Evolutionary conservation across 2,329 filamentous ascomycete species (phyloP).

Genomic region (Clarireedia homoeocarpa): DNA sequence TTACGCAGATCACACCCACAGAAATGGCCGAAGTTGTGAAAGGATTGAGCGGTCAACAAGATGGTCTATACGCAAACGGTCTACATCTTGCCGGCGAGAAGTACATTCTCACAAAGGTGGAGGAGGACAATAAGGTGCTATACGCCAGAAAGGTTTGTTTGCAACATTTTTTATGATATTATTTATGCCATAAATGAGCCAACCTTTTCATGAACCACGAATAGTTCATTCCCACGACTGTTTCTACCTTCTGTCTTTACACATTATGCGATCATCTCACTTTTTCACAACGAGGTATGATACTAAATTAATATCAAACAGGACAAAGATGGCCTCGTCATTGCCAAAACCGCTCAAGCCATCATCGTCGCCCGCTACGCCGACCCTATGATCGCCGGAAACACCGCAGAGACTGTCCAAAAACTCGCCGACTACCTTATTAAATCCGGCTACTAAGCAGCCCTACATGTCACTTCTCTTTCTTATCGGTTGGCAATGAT

Average conservation of each 20-base stretch:
- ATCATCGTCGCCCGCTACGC: slow-evolving; percentile 84
- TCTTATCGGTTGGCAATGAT: not conserved
- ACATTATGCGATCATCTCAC: too few relatives aligned
- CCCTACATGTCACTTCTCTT: not conserved
- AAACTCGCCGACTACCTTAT: slow-evolving; percentile 82
- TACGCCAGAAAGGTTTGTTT: slow-evolving; percentile 75
- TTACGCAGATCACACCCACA: slow-evolving; percentile 42
- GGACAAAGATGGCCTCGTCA: slow-evolving; percentile 73
- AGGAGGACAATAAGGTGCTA: slow-evolving; percentile 59
- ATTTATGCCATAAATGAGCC: too few relatives aligned
- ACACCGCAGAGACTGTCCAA: slow-evolving; percentile 72
- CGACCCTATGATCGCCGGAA: slow-evolving; percentile 64
- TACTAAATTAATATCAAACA: slow-evolving; percentile 27
- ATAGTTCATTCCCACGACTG: too few relatives aligned
- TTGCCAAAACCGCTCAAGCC: slow-evolving; percentile 82
- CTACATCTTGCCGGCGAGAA: slow-evolving; percentile 69
- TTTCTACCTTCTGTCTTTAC: not conserved
- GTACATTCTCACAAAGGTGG: slow-evolving; percentile 69
- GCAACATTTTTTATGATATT: too few relatives aligned
- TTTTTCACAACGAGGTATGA: too few relatives aligned
- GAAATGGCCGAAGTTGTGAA: slow-evolving; percentile 52
- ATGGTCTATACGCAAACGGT: slow-evolving; percentile 64
- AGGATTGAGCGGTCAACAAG: slow-evolving; percentile 42
- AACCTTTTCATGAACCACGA: too few relatives aligned
- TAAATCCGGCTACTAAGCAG: slow-evolving; percentile 53